These are phyloP conservation scores for Gypsophila paniculata DNA, from an alignment of 179 eudicot genomes.

Conservation along the genomic window DNA sequence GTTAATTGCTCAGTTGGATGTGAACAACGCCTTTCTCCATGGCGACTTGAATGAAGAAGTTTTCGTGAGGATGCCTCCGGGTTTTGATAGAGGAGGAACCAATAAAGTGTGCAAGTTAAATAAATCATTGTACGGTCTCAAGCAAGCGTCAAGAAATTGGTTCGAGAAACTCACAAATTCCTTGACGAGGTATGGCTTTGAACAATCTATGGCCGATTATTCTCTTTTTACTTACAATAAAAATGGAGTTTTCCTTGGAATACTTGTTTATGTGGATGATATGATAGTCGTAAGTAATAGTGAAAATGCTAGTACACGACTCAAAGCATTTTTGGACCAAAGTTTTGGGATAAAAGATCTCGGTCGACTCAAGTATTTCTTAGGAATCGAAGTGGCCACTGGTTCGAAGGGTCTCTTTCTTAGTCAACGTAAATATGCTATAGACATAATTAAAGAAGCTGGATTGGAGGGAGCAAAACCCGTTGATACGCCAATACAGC, in stretches of 20 bases:
- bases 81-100: neutral
- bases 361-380: no score
- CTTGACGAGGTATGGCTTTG: constrained; percentile 2
- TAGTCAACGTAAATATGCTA: no score
- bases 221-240: neutral
- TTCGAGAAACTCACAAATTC: constrained; percentile 4
- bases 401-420: no score
- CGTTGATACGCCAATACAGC: no score
- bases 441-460: no score
- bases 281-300: neutral
- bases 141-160: no score
- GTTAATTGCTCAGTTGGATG: no score
- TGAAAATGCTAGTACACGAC: neutral
- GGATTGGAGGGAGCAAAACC: no score
- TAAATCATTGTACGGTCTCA: no score
- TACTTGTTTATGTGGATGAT: neutral
- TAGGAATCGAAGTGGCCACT: no score
- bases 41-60: neutral
- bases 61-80: neutral
- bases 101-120: neutral
- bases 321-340: neutral
- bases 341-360: no score
- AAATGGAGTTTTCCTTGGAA: neutral
- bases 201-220: neutral
- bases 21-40: no score